Conservation (phyloP, 2,329 filamentous ascomycete species). For the Mycocentrospora acerina region DNA sequence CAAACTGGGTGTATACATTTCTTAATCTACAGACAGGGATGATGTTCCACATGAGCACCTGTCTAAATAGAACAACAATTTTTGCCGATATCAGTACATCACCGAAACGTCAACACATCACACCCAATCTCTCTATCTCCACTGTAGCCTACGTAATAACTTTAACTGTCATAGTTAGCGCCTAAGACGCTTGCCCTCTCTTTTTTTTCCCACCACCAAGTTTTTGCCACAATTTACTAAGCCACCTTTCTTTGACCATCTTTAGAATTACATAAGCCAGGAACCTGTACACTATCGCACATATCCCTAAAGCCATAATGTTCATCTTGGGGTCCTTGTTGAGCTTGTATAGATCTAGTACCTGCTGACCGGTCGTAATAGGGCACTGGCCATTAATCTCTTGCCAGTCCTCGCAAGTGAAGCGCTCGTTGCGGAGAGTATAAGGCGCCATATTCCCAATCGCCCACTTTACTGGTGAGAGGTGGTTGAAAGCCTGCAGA, state of each 20-base stretch:
- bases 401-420: slow-evolving; percentile 65
- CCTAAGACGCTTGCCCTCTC: not conserved
- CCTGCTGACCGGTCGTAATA: slow-evolving; percentile 66
- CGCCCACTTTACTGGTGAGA: slow-evolving; percentile 70
- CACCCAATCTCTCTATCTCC: not conserved
- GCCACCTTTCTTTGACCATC: slow-evolving; percentile 56
- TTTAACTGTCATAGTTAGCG: not conserved
- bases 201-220: slow-evolving; percentile 19
- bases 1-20: too few relatives aligned
- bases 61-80: too few relatives aligned
- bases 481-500: slow-evolving; percentile 68
- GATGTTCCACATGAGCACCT: too few relatives aligned
- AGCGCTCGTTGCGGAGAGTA: slow-evolving; percentile 60
- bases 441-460: slow-evolving; percentile 68
- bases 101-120: too few relatives aligned
- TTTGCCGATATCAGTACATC: too few relatives aligned
- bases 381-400: slow-evolving; percentile 63
- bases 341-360: slow-evolving; percentile 66
- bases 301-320: slow-evolving; percentile 63
- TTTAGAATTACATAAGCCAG: slow-evolving; percentile 63
- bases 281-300: slow-evolving; percentile 65
- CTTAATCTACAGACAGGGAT: too few relatives aligned
- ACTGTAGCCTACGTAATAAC: not conserved
- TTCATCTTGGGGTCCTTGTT: slow-evolving; percentile 63
- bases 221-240: slow-evolving; percentile 31